These are phyloP conservation scores for Lentinula aciculospora DNA, from an alignment of 768 basidiomycete species.

Conservation along the genomic window DNA sequence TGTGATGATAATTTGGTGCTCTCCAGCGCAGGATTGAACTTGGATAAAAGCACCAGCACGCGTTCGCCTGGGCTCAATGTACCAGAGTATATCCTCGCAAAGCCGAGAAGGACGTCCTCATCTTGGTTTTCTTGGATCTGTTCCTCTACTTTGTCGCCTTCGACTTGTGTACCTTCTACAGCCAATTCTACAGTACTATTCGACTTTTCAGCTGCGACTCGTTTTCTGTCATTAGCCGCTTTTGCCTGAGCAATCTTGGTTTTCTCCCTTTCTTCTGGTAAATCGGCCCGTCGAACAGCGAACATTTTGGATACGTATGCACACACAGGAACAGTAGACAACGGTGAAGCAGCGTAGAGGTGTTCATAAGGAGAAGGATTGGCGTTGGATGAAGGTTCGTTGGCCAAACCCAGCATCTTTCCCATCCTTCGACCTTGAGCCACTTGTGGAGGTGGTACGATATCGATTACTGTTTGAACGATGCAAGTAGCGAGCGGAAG, in stretches of 20 bases:
- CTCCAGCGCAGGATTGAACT: conserved; percentile 62
- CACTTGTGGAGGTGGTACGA: conserved; percentile 81
- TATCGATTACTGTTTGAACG: conserved; percentile 87
- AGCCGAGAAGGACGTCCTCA: conserved; percentile 78
- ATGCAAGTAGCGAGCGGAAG: conserved; percentile 88
- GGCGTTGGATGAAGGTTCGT: conserved; percentile 63
- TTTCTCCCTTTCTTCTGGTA: conserved; percentile 83
- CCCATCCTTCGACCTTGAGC: conserved; percentile 85
- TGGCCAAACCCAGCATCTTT: conserved; percentile 77
- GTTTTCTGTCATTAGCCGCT: conserved; percentile 38
- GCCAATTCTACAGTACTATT: background rate
- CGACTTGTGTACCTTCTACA: background rate
- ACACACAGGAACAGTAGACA: conserved; percentile 52
- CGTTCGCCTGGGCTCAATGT: conserved; percentile 58
- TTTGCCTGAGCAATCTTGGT: conserved; percentile 80
- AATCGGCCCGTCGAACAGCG: conserved; percentile 70
- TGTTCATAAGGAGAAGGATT: conserved; percentile 57
- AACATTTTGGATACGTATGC: conserved; percentile 99
- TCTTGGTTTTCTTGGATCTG: conserved; percentile 20
- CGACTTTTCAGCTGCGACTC: conserved; percentile 12
- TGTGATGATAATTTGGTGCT: conserved; percentile 55
- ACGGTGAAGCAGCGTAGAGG: conserved; percentile 67
- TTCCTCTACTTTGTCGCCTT: conserved; percentile 4
- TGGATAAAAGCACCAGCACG: conserved; percentile 79
- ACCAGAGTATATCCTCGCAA: conserved; percentile 92